These are phyloP conservation scores for Sphaceloma murrayae DNA, from an alignment of 2,329 filamentous ascomycete genomes.

Conservation along the genomic window DNA sequence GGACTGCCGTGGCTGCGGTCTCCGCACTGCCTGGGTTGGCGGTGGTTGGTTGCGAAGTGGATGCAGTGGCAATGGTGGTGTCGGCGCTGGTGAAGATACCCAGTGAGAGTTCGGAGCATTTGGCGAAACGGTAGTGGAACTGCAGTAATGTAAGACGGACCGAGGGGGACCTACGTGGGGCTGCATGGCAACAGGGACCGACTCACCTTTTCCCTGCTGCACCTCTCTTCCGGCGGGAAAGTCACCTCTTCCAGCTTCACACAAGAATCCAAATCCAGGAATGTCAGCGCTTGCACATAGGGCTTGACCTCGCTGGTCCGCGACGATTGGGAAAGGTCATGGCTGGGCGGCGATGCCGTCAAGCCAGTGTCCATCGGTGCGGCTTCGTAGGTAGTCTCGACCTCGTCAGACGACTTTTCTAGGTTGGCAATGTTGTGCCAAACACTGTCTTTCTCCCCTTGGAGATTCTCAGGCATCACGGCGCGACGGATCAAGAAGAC, in stretches of 20 bases:
- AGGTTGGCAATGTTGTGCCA: conserved; percentile 32
- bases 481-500: background rate
- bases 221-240: conserved; percentile 50
- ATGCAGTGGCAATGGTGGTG: conserved; percentile 37
- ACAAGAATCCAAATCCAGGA: conserved; percentile 55
- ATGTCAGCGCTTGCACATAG: conserved; percentile 62
- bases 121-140: conserved; percentile 67
- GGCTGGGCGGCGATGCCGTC: conserved; percentile 29
- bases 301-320: conserved; percentile 54
- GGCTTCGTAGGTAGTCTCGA: conserved; percentile 8
- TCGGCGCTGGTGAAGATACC: conserved; percentile 66
- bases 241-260: conserved; percentile 47
- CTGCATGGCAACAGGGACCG: background rate
- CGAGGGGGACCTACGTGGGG: conserved; percentile 19
- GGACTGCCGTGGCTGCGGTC: conserved; percentile 46
- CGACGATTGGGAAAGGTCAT: conserved; percentile 20
- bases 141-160: conserved; percentile 29
- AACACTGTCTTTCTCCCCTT: conserved; percentile 28
- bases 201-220: conserved; percentile 49
- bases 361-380: conserved; percentile 15
- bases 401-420: conserved; percentile 26
- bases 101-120: conserved; percentile 65
- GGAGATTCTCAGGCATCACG: conserved; percentile 36
- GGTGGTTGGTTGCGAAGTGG: conserved; percentile 44
- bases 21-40: conserved; percentile 39